A percentile compares a stretch with the other conserved stretches of the same genome.
phyloP scores from a whole-genome alignment of 768 basidiomycete species.

The Naganishia kalamii region DNA sequence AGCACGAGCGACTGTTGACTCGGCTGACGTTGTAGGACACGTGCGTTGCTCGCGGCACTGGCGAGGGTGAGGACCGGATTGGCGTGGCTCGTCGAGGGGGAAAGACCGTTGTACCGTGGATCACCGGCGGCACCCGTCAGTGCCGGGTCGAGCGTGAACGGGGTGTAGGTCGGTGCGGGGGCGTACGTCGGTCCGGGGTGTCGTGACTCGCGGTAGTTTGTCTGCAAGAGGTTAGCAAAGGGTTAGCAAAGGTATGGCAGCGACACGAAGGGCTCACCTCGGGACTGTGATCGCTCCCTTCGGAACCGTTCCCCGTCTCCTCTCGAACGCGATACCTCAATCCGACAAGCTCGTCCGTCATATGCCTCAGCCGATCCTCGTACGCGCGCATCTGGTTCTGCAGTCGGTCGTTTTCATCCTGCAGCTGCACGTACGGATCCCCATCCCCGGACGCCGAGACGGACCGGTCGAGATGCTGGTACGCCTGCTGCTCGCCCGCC shows the following conservation, averaged over 20 bases:
- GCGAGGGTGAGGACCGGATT: constrained; percentile 12
- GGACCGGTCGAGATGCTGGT: constrained; percentile 11
- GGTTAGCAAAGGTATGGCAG: background rate
- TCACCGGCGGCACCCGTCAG: background rate
- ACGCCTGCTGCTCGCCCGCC: background rate
- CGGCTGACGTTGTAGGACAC: background rate
- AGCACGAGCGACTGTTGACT: constrained; percentile 8
- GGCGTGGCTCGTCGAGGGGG: constrained; percentile 1
- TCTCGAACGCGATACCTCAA: constrained; percentile 16
- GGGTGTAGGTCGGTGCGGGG: background rate
- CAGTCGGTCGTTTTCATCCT: constrained; percentile 22
- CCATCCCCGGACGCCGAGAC: constrained; percentile 14
- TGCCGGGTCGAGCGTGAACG: constrained; percentile 14
- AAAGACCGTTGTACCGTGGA: background rate
- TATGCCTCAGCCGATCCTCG: constrained; percentile 18
- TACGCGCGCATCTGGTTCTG: constrained; percentile 15
- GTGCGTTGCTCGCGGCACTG: constrained; percentile 12
- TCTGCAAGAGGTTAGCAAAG: background rate
- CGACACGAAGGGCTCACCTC: background rate
- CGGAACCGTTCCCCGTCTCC: background rate
- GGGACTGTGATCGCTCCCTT: constrained; percentile 12
- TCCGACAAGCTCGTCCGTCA: constrained; percentile 21
- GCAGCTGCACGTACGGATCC: background rate
- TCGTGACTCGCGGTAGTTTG: background rate
- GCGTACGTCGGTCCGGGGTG: background rate